Percentiles rank a stretch among this genome's conserved stretches.
phyloP scores from a whole-genome alignment of 78 protist species.

The Guillardia theta region DNA sequence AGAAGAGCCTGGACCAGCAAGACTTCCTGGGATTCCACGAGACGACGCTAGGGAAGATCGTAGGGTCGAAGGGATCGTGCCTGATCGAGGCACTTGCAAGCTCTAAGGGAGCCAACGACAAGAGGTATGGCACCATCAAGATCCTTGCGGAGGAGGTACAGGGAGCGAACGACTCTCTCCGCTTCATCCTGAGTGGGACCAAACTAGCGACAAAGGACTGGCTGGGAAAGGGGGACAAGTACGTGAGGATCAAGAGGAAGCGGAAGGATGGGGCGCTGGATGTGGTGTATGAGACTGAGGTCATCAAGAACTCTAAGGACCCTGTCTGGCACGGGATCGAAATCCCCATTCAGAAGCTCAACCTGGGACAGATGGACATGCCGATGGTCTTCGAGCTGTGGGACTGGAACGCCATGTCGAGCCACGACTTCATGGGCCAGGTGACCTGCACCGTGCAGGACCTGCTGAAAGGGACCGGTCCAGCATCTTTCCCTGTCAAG shows the following conservation, averaged over 20 bases:
- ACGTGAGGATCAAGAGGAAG: not conserved
- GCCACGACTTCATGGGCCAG: not conserved
- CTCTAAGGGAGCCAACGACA: not conserved
- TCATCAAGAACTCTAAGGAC: not conserved
- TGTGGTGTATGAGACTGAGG: not conserved
- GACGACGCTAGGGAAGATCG: not conserved
- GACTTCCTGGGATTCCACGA: not conserved
- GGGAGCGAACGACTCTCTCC: not conserved
- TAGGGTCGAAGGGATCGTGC: not conserved
- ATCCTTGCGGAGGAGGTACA: not conserved
- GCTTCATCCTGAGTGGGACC: not conserved
- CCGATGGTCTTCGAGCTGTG: not conserved
- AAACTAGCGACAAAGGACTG: not conserved
- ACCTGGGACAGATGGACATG: not conserved
- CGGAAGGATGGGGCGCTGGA: not conserved
- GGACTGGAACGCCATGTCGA: not conserved
- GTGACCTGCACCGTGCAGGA: not conserved
- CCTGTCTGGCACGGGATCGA: not conserved
- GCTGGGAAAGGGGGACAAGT: constrained; percentile 15
- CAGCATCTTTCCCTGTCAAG: not conserved
- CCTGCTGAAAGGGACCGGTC: not conserved
- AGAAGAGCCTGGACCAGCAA: not conserved
- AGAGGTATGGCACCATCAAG: not conserved
- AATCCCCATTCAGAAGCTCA: not conserved
- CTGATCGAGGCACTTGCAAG: not conserved